Evolutionary conservation across 352 stramenopile species (phyloP), one percentile per base, ranked within the genome.

Genomic region (Globisporangium solare): DNA sequence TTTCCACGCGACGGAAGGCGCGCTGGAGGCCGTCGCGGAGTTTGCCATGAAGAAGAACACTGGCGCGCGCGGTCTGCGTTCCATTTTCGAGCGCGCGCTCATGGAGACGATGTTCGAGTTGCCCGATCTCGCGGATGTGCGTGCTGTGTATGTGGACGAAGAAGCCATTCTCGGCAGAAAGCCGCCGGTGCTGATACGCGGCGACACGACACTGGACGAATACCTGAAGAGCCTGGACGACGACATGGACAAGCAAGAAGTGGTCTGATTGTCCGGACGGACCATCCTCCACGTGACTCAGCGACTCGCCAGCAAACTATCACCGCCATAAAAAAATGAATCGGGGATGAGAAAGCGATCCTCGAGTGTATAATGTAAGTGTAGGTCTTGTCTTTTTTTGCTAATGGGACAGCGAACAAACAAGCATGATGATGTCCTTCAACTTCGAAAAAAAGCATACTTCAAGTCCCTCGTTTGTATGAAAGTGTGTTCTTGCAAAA

Each of bases 51-150:
- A 69, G 54, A 95, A 96, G 60, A 97, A 97, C 60, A 99, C 97
- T 8, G 97, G 97, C 21, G 97, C 96, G n/a, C 86, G 97, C 62
- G 97, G 96, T 14, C 74, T 99, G 39, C 86, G 96, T 40, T 91
- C 92, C 31, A 98, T 99, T 62, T 96, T 98, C 49, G 96, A 97
- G 64, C 76, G 77, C 40, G 87, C 96, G 27, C 82, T 99, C 21
- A 96, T 98, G 78, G 94, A 98, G 58, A 97, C 94, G 31, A 98
- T 98, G 86, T 99, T 98, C 75, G 89, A 98, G 24, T 83, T 98
- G 52, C 96, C 96, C 13, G 96, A 97, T 24, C 77, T 94, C 52
- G 64, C 78, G 35, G 77, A 97, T 63, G 91, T 98, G 40, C 90
- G 83, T 54, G 96, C 92, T 13, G 89, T 98, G 52, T 97, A 97